Conservation (phyloP, 1,284 basidiomycete species). For the Earliella scabrosa region DNA sequence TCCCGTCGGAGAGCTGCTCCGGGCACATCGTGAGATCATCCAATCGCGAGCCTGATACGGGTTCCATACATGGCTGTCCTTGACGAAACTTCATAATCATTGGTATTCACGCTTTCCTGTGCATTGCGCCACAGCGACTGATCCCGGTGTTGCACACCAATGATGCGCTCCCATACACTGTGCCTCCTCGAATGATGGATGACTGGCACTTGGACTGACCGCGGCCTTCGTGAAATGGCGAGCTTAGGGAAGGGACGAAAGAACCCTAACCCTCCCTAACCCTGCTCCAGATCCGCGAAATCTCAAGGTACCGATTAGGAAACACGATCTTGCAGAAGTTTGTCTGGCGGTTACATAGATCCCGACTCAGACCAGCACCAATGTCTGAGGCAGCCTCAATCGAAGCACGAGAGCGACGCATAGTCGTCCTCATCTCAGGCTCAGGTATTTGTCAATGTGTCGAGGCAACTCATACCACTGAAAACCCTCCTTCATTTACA, state of each 20-base stretch:
- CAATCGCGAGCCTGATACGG: conserved; percentile 7
- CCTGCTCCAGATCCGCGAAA: not conserved
- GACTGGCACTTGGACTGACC: too few species aligned
- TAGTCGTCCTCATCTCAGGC: conserved; percentile 80
- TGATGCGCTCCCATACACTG: conserved; percentile 3
- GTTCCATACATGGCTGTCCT: not conserved
- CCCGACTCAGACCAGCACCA: not conserved
- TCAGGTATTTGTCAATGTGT: conserved; percentile 61
- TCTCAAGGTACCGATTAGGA: not conserved
- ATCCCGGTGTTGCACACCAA: conserved; percentile 1
- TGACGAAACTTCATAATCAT: too few species aligned
- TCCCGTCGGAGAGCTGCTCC: not conserved
- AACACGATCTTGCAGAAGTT: not conserved
- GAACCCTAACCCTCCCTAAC: conserved; percentile 1
- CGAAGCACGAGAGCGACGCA: conserved; percentile 36
- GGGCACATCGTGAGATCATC: conserved; percentile 6
- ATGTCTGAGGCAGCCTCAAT: conserved; percentile 26
- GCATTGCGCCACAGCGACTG: not conserved
- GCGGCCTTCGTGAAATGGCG: too few species aligned
- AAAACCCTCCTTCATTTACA: conserved; percentile 39
- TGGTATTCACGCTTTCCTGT: too few species aligned
- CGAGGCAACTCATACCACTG: not conserved
- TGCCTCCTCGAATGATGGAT: too few species aligned
- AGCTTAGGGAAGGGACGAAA: too few species aligned
- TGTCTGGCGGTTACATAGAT: not conserved